Percentiles rank a stretch among this genome's conserved stretches.
phyloP scores from a whole-genome alignment of 2,329 filamentous ascomycete species.

The Dryadomyces quercivorus region DNA sequence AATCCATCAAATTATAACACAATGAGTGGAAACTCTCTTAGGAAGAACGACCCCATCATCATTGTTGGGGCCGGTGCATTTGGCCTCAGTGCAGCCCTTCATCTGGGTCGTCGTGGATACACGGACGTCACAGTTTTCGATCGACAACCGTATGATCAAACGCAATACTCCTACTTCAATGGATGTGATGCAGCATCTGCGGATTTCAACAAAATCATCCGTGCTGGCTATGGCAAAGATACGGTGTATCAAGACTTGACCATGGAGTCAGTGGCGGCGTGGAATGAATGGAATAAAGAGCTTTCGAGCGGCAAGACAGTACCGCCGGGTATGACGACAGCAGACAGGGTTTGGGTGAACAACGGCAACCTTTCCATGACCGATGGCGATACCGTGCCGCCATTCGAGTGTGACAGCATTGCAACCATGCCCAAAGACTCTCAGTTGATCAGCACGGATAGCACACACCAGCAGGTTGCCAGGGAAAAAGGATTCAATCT shows the following conservation, averaged over 20 bases:
- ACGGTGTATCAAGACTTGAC: constrained; percentile 33
- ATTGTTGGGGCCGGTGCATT: constrained; percentile 22
- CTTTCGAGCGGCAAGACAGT: constrained; percentile 16
- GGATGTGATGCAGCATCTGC: constrained; percentile 32
- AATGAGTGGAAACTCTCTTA: neutral
- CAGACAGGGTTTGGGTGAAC: constrained; percentile 26
- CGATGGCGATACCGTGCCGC: constrained; percentile 13
- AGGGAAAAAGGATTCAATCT: constrained; percentile 8
- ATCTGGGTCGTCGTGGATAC: constrained; percentile 31
- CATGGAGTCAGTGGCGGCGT: constrained; percentile 26
- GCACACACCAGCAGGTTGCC: neutral
- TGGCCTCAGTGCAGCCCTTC: constrained; percentile 28
- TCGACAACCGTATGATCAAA: constrained; percentile 27
- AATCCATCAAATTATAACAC: neutral
- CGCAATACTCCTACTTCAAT: constrained; percentile 25
- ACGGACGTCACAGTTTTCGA: constrained; percentile 34
- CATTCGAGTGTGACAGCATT: constrained; percentile 25
- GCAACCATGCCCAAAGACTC: constrained; percentile 21
- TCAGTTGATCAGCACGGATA: constrained; percentile 22
- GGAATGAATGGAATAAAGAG: constrained; percentile 33
- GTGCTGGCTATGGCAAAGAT: constrained; percentile 27
- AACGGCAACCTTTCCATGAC: constrained; percentile 23
- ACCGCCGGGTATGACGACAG: constrained; percentile 5
- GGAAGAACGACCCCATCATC: constrained; percentile 16
- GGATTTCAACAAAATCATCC: constrained; percentile 32